Evolutionary conservation across 257 asterid species (phyloP), one percentile per base, ranked within the genome.

Genomic region (Ophiorrhiza pumila): DNA sequence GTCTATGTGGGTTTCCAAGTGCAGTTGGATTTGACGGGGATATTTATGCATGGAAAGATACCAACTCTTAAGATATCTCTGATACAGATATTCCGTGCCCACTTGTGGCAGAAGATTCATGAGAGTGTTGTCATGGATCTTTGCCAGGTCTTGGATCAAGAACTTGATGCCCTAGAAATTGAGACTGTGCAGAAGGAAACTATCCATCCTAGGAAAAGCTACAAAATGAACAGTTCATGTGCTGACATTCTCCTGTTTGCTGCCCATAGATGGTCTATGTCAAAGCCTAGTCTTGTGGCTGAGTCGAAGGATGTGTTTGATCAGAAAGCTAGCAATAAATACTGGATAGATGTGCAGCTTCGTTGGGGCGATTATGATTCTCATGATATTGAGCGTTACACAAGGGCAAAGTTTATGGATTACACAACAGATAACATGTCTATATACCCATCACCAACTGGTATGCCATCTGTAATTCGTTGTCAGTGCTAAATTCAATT

Each of bases 121-220:
- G 99, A 95, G 87, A 95, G 98, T 82, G 99, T 95, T 71, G 99
- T 95, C 71, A 95, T 95, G 99, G 99, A 95, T 82, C 97, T 95
- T 69, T 95, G 99, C 91, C 99, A 95, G 88, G 99, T 92, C 83
- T 80, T 95, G 81, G 99, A 95, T 86, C 99, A 92, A 72, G 99
- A 92, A 82, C 82, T 95, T 78, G 99, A 95, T 77, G 99, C 98
- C 0, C 78, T 95, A 84, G 98, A 95, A 80, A 95, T 95, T 70
- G 99, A 95, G 85, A 95, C 99, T 74, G 99, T 95, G 65, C 99
- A 95, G 86, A 95, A 95, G 82, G 99, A 92, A 81, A 95, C 98
- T 13, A 95, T 95, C 68, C 99, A 95, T 80, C 99, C 98, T 12
- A 82, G 99, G 80, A 95, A 95, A 93, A 95, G 99, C 80, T 95